Conservation (phyloP, 805 yeast species). For the Cyberlindnera samutprakarnensis region DNA sequence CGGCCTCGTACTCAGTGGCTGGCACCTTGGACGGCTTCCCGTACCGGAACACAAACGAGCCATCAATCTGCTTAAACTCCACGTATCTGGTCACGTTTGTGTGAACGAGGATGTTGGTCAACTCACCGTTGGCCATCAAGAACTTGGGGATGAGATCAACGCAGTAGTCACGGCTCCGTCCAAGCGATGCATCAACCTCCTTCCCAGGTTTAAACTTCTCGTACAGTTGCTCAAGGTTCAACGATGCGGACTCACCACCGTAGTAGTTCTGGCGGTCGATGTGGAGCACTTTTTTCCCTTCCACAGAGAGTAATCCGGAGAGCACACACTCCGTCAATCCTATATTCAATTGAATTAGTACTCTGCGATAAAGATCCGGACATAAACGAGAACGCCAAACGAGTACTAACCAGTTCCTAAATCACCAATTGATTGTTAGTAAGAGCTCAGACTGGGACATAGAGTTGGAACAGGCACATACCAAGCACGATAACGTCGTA, state of each 20-base stretch:
- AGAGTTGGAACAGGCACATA: slow-evolving; percentile 19
- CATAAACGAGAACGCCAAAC: too few species aligned
- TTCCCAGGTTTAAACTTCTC: slow-evolving; percentile 75
- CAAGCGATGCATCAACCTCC: slow-evolving; percentile 60
- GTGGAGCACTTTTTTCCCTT: slow-evolving; percentile 94
- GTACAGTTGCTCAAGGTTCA: slow-evolving; percentile 67
- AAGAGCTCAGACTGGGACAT: neutral
- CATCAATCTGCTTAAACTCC: slow-evolving; percentile 95
- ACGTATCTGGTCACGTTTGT: slow-evolving; percentile 94
- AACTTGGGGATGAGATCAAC: slow-evolving; percentile 96
- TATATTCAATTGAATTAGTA: slow-evolving; percentile 16
- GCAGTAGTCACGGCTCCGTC: slow-evolving; percentile 96
- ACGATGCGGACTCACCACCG: slow-evolving; percentile 86
- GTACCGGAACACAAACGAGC: slow-evolving; percentile 79
- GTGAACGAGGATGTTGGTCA: slow-evolving; percentile 90
- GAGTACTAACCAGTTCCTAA: slow-evolving; percentile 19
- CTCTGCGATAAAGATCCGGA: slow-evolving; percentile 11
- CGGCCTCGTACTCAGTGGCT: slow-evolving; percentile 83
- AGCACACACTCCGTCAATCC: slow-evolving; percentile 97
- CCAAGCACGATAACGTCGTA: slow-evolving; percentile 97
- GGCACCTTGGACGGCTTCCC: slow-evolving; percentile 95
- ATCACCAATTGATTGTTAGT: neutral
- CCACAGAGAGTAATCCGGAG: slow-evolving; percentile 92
- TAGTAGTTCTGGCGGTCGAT: slow-evolving; percentile 95
- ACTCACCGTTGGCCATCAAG: slow-evolving; percentile 95